These are phyloP conservation scores for Poronia punctata DNA, from an alignment of 495 filamentous ascomycete genomes.

Conservation along the genomic window DNA sequence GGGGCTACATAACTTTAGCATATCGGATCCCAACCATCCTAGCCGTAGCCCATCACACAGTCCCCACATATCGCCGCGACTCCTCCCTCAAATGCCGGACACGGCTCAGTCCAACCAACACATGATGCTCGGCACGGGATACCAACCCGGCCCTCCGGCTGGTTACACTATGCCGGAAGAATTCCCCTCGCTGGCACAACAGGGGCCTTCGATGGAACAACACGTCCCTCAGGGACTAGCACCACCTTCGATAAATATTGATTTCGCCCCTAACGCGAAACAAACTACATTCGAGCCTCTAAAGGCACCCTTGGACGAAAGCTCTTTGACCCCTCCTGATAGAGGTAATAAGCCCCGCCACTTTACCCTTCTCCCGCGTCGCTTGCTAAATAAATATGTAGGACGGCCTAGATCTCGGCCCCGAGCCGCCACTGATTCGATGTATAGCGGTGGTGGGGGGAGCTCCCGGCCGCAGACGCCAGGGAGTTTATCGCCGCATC, in stretches of 20 bases:
- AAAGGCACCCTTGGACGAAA: conserved; percentile 58
- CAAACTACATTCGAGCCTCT: conserved; percentile 64
- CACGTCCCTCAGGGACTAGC: conserved; percentile 63
- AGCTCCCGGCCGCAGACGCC: conserved; percentile 35
- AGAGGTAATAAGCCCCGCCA: too few relatives aligned
- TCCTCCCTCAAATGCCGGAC: conserved; percentile 61
- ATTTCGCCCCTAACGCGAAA: conserved; percentile 71
- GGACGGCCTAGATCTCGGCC: conserved; percentile 49
- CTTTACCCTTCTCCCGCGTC: too few relatives aligned
- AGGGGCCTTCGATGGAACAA: conserved; percentile 39
- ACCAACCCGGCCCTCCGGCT: conserved; percentile 27
- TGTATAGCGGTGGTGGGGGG: conserved; percentile 34
- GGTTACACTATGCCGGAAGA: conserved; percentile 52
- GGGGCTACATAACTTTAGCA: conserved; percentile 70
- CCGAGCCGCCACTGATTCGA: conserved; percentile 71
- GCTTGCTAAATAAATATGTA: conserved; percentile 22
- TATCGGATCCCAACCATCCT: conserved; percentile 63
- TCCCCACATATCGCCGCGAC: conserved; percentile 76
- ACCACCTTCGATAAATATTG: conserved; percentile 86
- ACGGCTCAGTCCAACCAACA: conserved; percentile 34
- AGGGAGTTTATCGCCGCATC: conserved; percentile 37
- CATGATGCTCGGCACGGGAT: conserved; percentile 21
- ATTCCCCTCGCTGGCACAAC: conserved; percentile 48
- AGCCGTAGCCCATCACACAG: conserved; percentile 73
- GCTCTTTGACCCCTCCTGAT: conserved; percentile 78